phyloP scores from a whole-genome alignment of 208 protist genomes.

The Leptomonas pyrrhocoris region DNA sequence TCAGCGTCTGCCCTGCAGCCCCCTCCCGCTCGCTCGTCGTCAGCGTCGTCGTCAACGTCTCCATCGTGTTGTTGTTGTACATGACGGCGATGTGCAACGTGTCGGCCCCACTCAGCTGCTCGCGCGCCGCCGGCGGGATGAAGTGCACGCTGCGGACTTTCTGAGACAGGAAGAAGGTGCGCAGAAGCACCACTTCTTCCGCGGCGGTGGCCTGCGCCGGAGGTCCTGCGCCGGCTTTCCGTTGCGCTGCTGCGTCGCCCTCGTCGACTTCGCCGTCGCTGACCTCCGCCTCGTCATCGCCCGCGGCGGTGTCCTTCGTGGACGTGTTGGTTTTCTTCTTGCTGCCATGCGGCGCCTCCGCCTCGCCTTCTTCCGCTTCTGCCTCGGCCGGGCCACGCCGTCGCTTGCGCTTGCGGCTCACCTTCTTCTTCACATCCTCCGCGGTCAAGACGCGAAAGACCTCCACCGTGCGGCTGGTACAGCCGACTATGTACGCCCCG shows the following conservation, averaged over 20 bases:
- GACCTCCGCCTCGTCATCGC: slow-evolving; percentile 1
- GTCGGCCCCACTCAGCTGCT: slow-evolving; percentile 35
- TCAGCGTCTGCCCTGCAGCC: slow-evolving; percentile 60
- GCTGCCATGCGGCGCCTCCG: background rate
- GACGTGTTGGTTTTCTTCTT: slow-evolving; percentile 3
- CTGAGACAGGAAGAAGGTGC: slow-evolving; percentile 79
- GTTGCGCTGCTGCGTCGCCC: background rate
- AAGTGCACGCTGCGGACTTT: slow-evolving; percentile 86
- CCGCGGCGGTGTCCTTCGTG: slow-evolving; percentile 19
- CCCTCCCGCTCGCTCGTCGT: slow-evolving; percentile 66
- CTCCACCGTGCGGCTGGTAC: slow-evolving; percentile 87
- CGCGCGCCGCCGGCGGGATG: slow-evolving; percentile 46
- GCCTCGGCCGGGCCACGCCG: slow-evolving; percentile 22
- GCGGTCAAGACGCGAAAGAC: slow-evolving; percentile 73
- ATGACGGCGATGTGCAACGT: slow-evolving; percentile 83
- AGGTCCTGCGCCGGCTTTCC: background rate
- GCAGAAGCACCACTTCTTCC: slow-evolving; percentile 72
- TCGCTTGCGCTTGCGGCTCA: slow-evolving; percentile 76
- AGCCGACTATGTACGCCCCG: slow-evolving; percentile 71
- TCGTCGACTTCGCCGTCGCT: slow-evolving; percentile 4
- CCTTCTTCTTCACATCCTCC: slow-evolving; percentile 78
- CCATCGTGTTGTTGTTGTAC: slow-evolving; percentile 84
- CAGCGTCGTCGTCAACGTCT: slow-evolving; percentile 71
- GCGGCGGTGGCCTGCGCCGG: slow-evolving; percentile 42
- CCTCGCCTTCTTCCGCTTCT: slow-evolving; percentile 7